Base-by-base conservation (phyloP, 352 stramenopile species). In the Peronosclerospora sorghi region DNA sequence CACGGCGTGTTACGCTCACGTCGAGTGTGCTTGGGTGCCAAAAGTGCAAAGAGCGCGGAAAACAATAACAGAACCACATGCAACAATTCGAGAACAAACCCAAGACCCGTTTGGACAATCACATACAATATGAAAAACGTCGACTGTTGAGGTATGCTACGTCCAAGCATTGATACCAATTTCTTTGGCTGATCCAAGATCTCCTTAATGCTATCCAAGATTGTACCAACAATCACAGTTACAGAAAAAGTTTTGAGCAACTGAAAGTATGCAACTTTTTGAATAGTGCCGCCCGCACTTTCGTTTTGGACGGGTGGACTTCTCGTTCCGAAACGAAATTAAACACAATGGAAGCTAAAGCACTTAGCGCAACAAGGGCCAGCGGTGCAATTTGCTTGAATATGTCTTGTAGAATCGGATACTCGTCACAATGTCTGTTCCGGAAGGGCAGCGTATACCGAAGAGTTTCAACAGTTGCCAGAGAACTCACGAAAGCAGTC, bases 191-290 rank as follows among this genome's bases (percentile, higher is more conserved):
- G 73, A 34, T 90, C 62, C 13, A 86, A 12, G 27, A 90, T 83
- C 18, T 74, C 69, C 38, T 77, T 75, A 12, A 86, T 28, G 19
- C 71, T 86, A 43, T 85, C 73, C 36, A 90, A 47, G 32, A 87
- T 75, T 5, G 76, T 85, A 9, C 78, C 78, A 20, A 85, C 65
- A 32, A 90, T 56, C 20, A 86, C 75, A 0, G 71, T 83, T 19
- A 87, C 78, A 42, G 85, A 85, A 45, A 90, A 90, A 20, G 84
- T 86, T 44, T 90, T 74, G n/a, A 86, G 66, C 14, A 87, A 48
- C 55, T 90, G 78, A 39, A 90, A 90, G 40, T 83, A 87, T 28
- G 64, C 73, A 90, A 56, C 41, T 90, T 90, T 0, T 68, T 73
- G 42, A 90, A 87, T 34, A 84, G 37, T 0, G 73, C 62, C 9